Percentiles rank a stretch among this genome's conserved stretches.
Evolutionary conservation across 257 asterid genomes (phyloP).

Genomic region (Lavandula angustifolia): DNA sequence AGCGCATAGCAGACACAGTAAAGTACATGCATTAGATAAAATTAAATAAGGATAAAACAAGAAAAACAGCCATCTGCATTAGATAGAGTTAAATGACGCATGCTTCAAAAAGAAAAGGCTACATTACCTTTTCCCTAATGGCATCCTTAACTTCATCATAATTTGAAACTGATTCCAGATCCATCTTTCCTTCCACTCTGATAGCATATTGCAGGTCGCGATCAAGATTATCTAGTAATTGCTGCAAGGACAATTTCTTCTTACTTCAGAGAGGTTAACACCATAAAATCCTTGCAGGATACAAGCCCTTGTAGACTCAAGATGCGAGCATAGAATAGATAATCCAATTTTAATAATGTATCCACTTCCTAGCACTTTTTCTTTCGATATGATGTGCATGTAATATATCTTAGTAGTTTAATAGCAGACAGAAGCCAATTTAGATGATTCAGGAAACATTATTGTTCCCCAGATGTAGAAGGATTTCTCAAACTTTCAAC

Average conservation of each 20-base stretch:
- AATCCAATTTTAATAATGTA: slow-evolving; percentile 12
- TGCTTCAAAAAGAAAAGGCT: slow-evolving; percentile 27
- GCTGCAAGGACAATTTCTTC: slow-evolving; percentile 47
- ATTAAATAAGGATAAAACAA: slow-evolving; percentile 7
- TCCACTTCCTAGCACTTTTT: slow-evolving; percentile 8
- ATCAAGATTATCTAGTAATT: slow-evolving; percentile 83
- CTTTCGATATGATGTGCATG: no score
- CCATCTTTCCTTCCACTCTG: slow-evolving; percentile 89
- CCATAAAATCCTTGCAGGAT: slow-evolving; percentile 18
- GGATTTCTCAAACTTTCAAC: slow-evolving; percentile 25
- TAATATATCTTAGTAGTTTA: neutral
- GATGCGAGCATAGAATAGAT: slow-evolving; percentile 18
- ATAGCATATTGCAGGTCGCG: slow-evolving; percentile 98
- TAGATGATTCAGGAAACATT: slow-evolving; percentile 15
- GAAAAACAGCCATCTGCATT: slow-evolving; percentile 21
- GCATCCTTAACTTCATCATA: slow-evolving; percentile 86
- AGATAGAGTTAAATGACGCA: slow-evolving; percentile 22
- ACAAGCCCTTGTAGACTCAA: slow-evolving; percentile 18
- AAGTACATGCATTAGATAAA: slow-evolving; percentile 20
- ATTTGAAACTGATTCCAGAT: slow-evolving; percentile 70
- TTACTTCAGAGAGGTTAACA: slow-evolving; percentile 30
- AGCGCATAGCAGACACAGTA: slow-evolving; percentile 14
- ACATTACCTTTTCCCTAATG: slow-evolving; percentile 78
- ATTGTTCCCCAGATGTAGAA: slow-evolving; percentile 11
- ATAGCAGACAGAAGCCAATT: slow-evolving; percentile 25